Evolutionary conservation across 2,329 filamentous ascomycete species (phyloP).

Genomic region (Rachicladosporium sp.): DNA sequence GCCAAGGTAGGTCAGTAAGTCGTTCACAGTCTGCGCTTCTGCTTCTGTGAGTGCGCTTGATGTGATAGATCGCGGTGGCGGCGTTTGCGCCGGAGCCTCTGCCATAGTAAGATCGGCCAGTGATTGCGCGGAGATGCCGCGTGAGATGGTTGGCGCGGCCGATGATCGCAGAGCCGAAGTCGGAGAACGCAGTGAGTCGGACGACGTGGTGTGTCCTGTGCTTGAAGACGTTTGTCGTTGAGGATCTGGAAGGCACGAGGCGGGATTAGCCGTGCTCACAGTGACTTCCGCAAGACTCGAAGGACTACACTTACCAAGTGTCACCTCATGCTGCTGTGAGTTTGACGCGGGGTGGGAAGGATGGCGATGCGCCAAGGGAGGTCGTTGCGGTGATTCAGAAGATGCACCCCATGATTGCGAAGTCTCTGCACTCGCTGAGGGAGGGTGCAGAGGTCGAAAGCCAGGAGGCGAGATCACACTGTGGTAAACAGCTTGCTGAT

Average conservation of each 20-base stretch:
- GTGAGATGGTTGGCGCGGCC: constrained; percentile 17
- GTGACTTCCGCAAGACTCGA: neutral
- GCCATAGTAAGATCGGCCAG: constrained; percentile 35
- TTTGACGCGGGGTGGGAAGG: constrained; percentile 19
- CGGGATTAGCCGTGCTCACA: constrained; percentile 7
- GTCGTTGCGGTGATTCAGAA: constrained; percentile 8
- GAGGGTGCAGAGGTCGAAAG: constrained; percentile 13
- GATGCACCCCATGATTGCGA: constrained; percentile 2
- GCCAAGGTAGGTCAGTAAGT: constrained; percentile 30
- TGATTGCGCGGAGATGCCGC: constrained; percentile 31
- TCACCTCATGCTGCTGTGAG: constrained; percentile 34
- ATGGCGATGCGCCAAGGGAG: constrained; percentile 23
- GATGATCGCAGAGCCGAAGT: constrained; percentile 6
- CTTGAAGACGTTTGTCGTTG: constrained; percentile 31
- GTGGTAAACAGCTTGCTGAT: constrained; percentile 1
- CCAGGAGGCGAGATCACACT: constrained; percentile 7
- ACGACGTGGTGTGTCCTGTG: constrained; percentile 13
- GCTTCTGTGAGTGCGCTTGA: constrained; percentile 30
- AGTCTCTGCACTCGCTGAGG: constrained; percentile 4
- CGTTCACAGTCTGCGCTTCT: constrained; percentile 32
- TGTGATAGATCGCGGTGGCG: constrained; percentile 30
- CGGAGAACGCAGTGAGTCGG: constrained; percentile 21
- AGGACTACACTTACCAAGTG: constrained; percentile 30
- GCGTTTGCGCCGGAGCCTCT: constrained; percentile 31
- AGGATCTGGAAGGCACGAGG: constrained; percentile 25